phyloP scores from a whole-genome alignment of 306 rosid genomes.

The Echinosophora koreensis region DNA sequence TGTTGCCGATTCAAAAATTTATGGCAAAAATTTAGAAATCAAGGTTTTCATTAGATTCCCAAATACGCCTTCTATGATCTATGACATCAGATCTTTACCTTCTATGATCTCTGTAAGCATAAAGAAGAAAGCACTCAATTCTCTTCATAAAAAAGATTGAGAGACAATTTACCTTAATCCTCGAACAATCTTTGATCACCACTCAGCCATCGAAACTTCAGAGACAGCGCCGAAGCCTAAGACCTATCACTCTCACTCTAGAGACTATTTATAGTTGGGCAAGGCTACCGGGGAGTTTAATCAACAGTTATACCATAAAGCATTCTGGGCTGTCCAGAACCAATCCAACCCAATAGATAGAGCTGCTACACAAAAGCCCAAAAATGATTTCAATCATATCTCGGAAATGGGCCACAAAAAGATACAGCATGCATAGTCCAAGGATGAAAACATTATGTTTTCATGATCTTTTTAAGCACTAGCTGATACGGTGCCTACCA shows the following conservation, averaged over 20 bases:
- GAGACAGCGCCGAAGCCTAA: background rate
- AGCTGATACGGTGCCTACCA: conserved; percentile 7
- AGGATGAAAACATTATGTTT: background rate
- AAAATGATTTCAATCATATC: background rate
- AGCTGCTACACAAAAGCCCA: background rate
- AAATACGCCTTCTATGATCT: background rate
- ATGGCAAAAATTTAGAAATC: background rate
- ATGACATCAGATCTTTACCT: background rate
- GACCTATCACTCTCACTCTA: background rate
- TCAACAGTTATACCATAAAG: conserved; percentile 1
- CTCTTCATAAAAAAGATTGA: background rate
- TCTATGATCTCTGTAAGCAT: background rate
- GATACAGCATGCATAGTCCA: background rate
- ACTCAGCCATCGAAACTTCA: background rate
- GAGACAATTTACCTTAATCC: conserved; percentile 1
- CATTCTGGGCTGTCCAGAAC: background rate
- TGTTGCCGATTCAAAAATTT: background rate
- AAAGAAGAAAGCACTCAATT: background rate
- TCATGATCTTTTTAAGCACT: background rate
- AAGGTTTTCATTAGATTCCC: background rate
- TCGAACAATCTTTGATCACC: conserved; percentile 14
- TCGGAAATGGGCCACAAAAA: background rate
- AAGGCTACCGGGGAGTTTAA: conserved; percentile 16
- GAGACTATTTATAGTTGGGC: conserved; percentile 32
- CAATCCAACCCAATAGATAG: background rate